A percentile compares a stretch with the other conserved stretches of the same genome.
Conservation (phyloP, 306 rosid genomes). For the Lathyrus tuberosus region DNA sequence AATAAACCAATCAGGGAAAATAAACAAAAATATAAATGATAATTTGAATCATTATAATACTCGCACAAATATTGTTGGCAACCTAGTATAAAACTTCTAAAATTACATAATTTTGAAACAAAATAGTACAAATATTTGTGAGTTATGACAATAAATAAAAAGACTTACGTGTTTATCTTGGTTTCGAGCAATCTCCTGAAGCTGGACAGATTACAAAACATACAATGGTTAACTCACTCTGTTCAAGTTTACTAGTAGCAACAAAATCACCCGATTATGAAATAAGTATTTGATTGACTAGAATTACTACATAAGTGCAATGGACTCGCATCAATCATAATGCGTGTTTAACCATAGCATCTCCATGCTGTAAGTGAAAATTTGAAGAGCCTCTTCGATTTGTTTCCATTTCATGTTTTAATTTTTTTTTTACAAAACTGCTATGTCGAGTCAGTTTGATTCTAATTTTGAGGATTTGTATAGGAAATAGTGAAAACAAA, state of each 20-base stretch:
- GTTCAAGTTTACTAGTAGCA: constrained; percentile 36
- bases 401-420: neutral
- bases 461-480: neutral
- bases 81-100: constrained; percentile 20
- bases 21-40: constrained; percentile 24
- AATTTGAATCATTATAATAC: constrained; percentile 10
- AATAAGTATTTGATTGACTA: constrained; percentile 36
- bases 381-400: neutral
- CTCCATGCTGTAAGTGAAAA: neutral
- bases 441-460: neutral
- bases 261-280: constrained; percentile 8
- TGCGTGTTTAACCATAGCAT: neutral
- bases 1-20: constrained; percentile 37
- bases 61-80: constrained; percentile 8
- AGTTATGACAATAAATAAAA: neutral
- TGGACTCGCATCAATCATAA: constrained; percentile 22
- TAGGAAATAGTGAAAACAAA: neutral
- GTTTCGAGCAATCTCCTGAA: constrained; percentile 55
- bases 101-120: constrained; percentile 13
- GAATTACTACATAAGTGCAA: constrained; percentile 12
- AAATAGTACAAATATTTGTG: neutral
- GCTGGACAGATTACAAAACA: constrained; percentile 54
- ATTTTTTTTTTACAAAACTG: neutral
- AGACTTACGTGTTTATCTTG: constrained; percentile 57
- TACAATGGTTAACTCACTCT: constrained; percentile 24